These are phyloP conservation scores for Magnusiomyces ingens DNA, from an alignment of 1,139 yeast genomes.

Conservation along the genomic window DNA sequence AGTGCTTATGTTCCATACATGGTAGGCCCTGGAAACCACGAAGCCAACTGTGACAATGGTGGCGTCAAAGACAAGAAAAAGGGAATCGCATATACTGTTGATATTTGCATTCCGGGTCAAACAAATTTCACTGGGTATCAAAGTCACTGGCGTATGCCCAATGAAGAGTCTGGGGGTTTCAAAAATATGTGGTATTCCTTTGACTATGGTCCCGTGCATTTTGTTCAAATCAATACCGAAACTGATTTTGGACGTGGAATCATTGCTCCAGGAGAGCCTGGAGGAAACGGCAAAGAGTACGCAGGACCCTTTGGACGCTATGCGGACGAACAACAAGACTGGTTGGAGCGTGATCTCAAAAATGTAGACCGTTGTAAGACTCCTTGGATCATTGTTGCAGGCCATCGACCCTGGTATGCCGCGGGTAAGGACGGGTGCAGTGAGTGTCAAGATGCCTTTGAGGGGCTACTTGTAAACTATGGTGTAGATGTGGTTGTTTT, in stretches of 20 bases:
- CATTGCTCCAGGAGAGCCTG: slow-evolving; percentile 25
- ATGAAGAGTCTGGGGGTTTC: slow-evolving; percentile 22
- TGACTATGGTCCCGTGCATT: slow-evolving; percentile 30
- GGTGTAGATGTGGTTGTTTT: slow-evolving; percentile 27
- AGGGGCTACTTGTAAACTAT: slow-evolving; percentile 23
- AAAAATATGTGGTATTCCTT: slow-evolving; percentile 31
- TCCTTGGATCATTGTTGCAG: slow-evolving; percentile 33
- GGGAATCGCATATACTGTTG: slow-evolving; percentile 15
- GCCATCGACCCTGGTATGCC: slow-evolving; percentile 35
- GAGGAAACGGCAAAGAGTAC: slow-evolving; percentile 19
- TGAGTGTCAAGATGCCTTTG: slow-evolving; percentile 28
- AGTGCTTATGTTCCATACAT: slow-evolving; percentile 24
- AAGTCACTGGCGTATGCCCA: slow-evolving; percentile 27
- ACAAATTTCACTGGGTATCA: slow-evolving; percentile 25
- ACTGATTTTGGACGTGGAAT: slow-evolving; percentile 28
- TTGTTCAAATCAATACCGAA: slow-evolving; percentile 29
- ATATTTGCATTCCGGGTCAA: slow-evolving; percentile 23
- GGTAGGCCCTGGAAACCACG: slow-evolving; percentile 32
- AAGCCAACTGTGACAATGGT: slow-evolving; percentile 28
- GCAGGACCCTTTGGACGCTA: slow-evolving; percentile 25
- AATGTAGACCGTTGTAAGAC: slow-evolving; percentile 28
- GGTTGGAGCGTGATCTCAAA: slow-evolving; percentile 41
- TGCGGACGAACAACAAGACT: slow-evolving; percentile 28
- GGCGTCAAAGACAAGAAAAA: slow-evolving; percentile 16
- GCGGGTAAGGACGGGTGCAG: slow-evolving; percentile 16